Evolutionary conservation across 306 rosid genomes (phyloP).

Genomic region (Erythrophleum fordii): DNA sequence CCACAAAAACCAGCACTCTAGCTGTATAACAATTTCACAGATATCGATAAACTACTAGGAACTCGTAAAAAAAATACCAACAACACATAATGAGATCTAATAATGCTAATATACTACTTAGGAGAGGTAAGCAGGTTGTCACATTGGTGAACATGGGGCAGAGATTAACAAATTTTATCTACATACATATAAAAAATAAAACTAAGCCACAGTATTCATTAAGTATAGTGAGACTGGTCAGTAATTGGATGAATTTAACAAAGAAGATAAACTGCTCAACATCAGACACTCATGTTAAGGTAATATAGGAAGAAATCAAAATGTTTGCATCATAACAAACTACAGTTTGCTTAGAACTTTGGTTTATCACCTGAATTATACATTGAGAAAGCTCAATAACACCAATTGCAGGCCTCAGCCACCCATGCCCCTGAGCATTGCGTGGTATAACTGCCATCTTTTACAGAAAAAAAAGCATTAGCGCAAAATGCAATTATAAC

Average conservation of each 20-base stretch:
- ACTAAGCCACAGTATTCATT: too few species aligned
- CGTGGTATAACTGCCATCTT: slow-evolving; percentile 95
- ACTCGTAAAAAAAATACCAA: too few species aligned
- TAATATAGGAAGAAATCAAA: slow-evolving; percentile 3
- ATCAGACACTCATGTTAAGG: neutral
- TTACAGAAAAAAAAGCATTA: slow-evolving; percentile 38
- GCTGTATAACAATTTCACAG: too few species aligned
- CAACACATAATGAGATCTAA: too few species aligned
- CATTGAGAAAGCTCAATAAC: slow-evolving; percentile 95
- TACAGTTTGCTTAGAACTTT: slow-evolving; percentile 6
- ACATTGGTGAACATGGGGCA: too few species aligned
- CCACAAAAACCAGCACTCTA: too few species aligned
- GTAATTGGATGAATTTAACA: slow-evolving; percentile 1
- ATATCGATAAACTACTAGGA: too few species aligned
- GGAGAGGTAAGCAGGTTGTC: too few species aligned
- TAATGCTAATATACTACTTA: too few species aligned
- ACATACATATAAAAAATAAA: too few species aligned
- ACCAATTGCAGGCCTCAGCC: slow-evolving; percentile 96
- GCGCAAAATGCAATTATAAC: slow-evolving; percentile 20
- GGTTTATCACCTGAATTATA: slow-evolving; percentile 77
- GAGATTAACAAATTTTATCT: too few species aligned
- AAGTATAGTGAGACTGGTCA: too few species aligned
- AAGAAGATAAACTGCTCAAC: slow-evolving; percentile 3
- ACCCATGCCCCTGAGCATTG: slow-evolving; percentile 93
- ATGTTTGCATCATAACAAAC: neutral